Conservation (phyloP, 2,329 filamentous ascomycete genomes). For the Colletotrichum sp. region DNA sequence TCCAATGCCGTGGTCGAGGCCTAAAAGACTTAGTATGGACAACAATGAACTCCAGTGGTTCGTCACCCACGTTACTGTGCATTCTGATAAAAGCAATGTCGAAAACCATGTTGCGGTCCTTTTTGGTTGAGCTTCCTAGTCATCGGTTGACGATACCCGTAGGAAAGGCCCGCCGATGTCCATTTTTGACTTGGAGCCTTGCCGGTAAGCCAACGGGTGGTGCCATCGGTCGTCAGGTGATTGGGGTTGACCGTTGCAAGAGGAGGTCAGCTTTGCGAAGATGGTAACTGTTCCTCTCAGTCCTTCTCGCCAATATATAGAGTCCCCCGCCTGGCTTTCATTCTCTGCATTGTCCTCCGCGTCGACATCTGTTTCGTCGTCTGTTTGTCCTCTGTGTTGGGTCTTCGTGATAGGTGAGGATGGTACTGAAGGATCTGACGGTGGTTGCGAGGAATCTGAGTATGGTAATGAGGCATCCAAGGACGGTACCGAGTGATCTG, state of each 20-base stretch:
- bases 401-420: not conserved
- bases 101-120: not conserved
- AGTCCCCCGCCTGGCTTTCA: not conserved
- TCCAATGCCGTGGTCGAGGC: not conserved
- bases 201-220: not conserved
- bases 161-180: not conserved
- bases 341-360: not conserved
- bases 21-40: constrained; percentile 19
- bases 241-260: not conserved
- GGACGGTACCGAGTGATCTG: not conserved
- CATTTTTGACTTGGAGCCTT: not conserved
- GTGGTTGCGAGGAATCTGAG: not conserved
- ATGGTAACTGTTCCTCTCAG: not conserved
- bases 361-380: not conserved
- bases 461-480: not conserved
- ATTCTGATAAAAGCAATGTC: not conserved
- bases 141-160: not conserved
- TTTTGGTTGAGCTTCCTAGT: not conserved
- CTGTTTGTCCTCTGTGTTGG: not conserved
- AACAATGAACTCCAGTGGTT: constrained; percentile 1
- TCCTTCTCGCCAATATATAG: not conserved
- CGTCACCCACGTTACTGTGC: constrained; percentile 18
- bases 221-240: not conserved
- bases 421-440: not conserved
- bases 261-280: not conserved